Base-by-base conservation (phyloP, 345 rosid genomes). In the Pelargonium nanum region DNA sequence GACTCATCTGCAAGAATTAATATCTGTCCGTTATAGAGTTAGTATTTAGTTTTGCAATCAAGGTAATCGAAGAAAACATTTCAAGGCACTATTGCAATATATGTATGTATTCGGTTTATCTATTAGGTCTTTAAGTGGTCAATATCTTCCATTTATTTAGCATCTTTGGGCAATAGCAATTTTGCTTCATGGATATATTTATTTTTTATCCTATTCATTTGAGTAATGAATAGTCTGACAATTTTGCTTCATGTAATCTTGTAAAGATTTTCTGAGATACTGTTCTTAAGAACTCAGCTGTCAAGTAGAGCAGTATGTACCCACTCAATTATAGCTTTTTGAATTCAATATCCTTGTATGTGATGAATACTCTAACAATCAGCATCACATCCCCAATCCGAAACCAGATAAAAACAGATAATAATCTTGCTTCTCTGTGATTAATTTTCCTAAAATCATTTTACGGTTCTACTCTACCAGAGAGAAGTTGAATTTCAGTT, bases 1-100 rank as follows among this genome's bases (percentile, higher is more conserved):
- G 94, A 86, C 71, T 91, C 96, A 75, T 91, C 97, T 84, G 96
- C 97, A 74, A 91, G 97, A 84, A 91, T 88, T 71, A 91, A 64
- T 73, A 91, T 91, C 96, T 91, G 94, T 73, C 53, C 70, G 24
- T 58, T 79, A 40, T 69, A 74, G 84, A 78, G 83, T 85, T 77
- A 83, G 87, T 76, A 72, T 59, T 64, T 68, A 57, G 68, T 55
- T 67, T 32, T 24, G 34, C 45, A 67, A 25, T 60, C 8, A 22
- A 70, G 12, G 60, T 22, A 48, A 63, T 57, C 32, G n/a, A 24
- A 26, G 26, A 16, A 20, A 26, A 6, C 55, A 52, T n/a, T 40
- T 40, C 48, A 40, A 40, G 48, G 48, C n/a, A n/a, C n/a, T 40
- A 40, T 9, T 40, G 48, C 48, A 8, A 9, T 40, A 12, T 40